Conservation (phyloP, 345 rosid genomes). For the Arabis hirsuta region DNA sequence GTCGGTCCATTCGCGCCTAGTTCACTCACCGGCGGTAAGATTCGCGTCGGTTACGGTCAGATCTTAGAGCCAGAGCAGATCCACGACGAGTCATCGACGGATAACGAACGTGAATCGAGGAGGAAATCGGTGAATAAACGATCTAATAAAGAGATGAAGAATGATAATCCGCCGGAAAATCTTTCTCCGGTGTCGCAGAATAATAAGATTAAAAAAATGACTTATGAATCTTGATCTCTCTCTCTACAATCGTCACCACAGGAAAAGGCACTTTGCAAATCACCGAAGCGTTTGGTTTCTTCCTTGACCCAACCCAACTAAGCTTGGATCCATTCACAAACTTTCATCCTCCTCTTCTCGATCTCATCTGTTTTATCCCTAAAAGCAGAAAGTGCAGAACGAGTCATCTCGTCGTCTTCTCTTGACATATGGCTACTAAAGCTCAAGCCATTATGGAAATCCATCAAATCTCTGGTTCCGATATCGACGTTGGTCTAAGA, state of each 20-base stretch:
- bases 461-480: too few species aligned
- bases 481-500: too few species aligned
- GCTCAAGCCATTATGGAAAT: conserved; percentile 50
- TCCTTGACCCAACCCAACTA: too few species aligned
- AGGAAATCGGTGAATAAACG: conserved; percentile 54
- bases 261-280: too few species aligned
- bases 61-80: conserved; percentile 52
- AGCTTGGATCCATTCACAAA: too few species aligned
- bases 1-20: conserved; percentile 77
- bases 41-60: conserved; percentile 83
- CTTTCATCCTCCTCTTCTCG: conserved; percentile 81
- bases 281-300: too few species aligned
- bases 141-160: conserved; percentile 48
- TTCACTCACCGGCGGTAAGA: conserved; percentile 72
- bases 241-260: too few species aligned
- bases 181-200: too few species aligned
- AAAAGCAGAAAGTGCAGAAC: conserved; percentile 83
- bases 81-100: conserved; percentile 35
- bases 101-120: conserved; percentile 53
- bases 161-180: conserved; percentile 39
- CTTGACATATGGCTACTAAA: conserved; percentile 82
- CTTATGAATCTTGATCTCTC: too few species aligned
- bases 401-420: conserved; percentile 96
- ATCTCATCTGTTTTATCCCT: conserved; percentile 97
- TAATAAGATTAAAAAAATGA: too few species aligned